A percentile compares a stretch with the other conserved stretches of the same genome.
These are phyloP conservation scores for Astrothelium macrocarpum DNA, from an alignment of 495 filamentous ascomycete species.

Conservation along the genomic window DNA sequence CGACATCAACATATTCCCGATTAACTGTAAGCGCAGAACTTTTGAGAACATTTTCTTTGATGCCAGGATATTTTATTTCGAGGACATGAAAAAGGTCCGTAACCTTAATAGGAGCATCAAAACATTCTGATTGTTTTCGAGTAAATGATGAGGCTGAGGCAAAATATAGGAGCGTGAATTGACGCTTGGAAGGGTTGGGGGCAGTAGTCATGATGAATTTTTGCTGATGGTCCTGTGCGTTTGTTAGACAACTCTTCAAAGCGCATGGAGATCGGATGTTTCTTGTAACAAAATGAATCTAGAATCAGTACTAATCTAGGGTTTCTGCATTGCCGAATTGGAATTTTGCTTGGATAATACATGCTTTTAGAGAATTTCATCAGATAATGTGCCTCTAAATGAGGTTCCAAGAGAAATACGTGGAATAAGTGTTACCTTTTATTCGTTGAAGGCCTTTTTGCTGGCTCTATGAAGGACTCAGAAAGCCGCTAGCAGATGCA, in stretches of 20 bases:
- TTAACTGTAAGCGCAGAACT: slow-evolving; percentile 82
- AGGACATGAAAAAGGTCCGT: slow-evolving; percentile 56
- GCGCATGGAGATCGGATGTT: background rate
- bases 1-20: slow-evolving; percentile 75
- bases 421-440: background rate
- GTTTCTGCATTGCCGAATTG: background rate
- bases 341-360: slow-evolving; percentile 9
- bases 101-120: slow-evolving; percentile 65
- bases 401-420: background rate
- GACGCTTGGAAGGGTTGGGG: slow-evolving; percentile 39
- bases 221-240: background rate
- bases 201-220: slow-evolving; percentile 18
- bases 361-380: slow-evolving; percentile 7
- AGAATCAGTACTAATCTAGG: background rate
- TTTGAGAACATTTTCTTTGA: slow-evolving; percentile 57
- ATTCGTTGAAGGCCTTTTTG: no score
- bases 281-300: no score
- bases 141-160: slow-evolving; percentile 69
- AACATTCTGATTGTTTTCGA: slow-evolving; percentile 54
- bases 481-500: no score
- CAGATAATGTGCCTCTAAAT: background rate
- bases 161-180: slow-evolving; percentile 84
- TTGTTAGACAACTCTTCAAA: background rate
- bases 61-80: slow-evolving; percentile 75
- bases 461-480: no score